Base-by-base conservation (phyloP, 75 land plant genomes). In the Adiantum capillusveneris region DNA sequence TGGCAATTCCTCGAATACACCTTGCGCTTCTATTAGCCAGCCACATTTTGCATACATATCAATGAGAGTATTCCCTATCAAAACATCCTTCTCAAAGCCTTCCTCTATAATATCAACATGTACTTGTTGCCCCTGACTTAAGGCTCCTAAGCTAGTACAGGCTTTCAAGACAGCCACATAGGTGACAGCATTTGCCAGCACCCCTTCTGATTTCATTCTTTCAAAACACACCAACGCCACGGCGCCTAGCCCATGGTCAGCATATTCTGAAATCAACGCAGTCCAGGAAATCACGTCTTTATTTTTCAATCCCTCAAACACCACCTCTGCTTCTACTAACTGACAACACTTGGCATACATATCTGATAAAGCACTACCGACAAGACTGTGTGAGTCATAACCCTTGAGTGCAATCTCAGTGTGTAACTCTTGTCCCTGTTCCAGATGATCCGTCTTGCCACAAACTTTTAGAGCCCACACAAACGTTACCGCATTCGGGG, bases 181-280 rank as follows among this genome's bases (percentile, higher is more conserved):
- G 0, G 86, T 83, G 69, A 79, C 79, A 29, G 78, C 60, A n/a
- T 76, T 56, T 13, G 82, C 76, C 11, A 57, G 22, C 26, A 57
- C 7, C 6, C 64, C 58, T 1, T 31, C 41, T 19, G n/a, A 14
- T 24, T 55, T 3, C 29, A 55, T 28, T 9, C 25, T 28, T 5
- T 26, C 9, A 30, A 55, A 27, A 34, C 37, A 34, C 37, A 5
- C 37, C 9, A 34, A 34, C 17, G 25, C 27, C 6, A 16, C 6
- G 3, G 21, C 3, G 3, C 12, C 57, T 24, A 9, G 31, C 1
- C 16, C 57, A 55, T 55, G 7, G 1, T 55, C 31, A 2, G 16
- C 25, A 24, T 55, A 55, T 2, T 26, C 25, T 6, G 50, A 18
- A 18, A 46, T 46, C 50, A 46, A 2, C 6, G 50, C 18, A 18